Base-by-base conservation (phyloP, 345 rosid species). In the Boechera stricta region DNA sequence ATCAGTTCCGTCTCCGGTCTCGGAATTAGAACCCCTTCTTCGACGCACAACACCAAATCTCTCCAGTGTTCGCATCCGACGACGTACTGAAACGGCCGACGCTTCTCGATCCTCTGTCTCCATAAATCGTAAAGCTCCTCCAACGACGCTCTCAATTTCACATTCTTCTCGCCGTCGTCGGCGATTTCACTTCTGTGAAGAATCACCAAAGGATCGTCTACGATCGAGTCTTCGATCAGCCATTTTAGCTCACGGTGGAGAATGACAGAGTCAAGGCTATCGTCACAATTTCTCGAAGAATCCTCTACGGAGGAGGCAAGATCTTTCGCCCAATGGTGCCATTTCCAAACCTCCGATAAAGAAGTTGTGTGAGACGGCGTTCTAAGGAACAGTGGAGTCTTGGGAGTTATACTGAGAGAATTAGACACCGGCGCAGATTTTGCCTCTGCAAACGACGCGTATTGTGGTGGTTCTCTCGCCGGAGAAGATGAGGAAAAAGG, bases 51-150 rank as follows among this genome's bases (percentile, higher is more conserved):
- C 64, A 95, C 96, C 77, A 95, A 55, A 57, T 92, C 93, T 84
- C 96, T 82, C 98, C 98, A 92, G 60, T 95, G 97, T 78, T 95
- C 91, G 57, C 98, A 92, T 78, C 99, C 99, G 1, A 91, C 97
- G 0, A 91, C 67, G 61, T 92, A 95, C 86, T 91, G 99, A 60
- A 91, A 88, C 38, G 97, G 98, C 72, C 88, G 83, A 66, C 98
- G 92, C 57, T 88, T 85, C 68, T 95, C 91, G 39, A 92, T 87
- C 82, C 94, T 91, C 79, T 91, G 87, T 71, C 72, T 79, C 99
- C 99, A 95, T 58, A 88, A 69, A 61, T 36, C 47, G 71, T 89
- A 92, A 2, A 95, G 85, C 48, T 91, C 94, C 7, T 85, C 90
- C 60, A 89, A 11, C 2, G 82, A 68, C 0, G 84, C 85, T 73